Conservation (phyloP, 2,329 filamentous ascomycete genomes). For the Cercospora sp. region DNA sequence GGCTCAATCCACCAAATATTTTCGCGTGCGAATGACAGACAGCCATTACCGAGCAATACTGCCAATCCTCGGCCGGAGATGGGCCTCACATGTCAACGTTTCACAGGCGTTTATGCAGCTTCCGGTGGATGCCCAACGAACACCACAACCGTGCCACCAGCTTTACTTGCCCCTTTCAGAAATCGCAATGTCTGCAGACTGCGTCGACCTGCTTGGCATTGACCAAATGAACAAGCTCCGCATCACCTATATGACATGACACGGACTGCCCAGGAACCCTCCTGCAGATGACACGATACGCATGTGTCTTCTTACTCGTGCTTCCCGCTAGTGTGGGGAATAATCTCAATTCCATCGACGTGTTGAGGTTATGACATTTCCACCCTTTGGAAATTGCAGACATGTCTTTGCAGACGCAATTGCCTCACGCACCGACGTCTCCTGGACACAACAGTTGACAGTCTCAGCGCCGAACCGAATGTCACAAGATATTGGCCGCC, state of each 20-base stretch:
- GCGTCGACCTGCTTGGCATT: background rate
- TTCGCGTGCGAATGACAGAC: background rate
- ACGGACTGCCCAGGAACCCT: background rate
- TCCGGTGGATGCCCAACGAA: background rate
- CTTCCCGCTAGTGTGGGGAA: background rate
- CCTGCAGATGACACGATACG: background rate
- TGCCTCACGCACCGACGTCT: background rate
- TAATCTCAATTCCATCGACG: background rate
- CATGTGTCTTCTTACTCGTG: background rate
- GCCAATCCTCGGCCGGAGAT: background rate
- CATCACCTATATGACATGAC: background rate
- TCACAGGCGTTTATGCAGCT: background rate
- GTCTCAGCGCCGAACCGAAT: background rate
- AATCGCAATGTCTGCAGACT: background rate
- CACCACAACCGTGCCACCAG: background rate
- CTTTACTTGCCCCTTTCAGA: background rate
- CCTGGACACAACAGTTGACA: background rate
- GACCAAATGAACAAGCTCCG: background rate
- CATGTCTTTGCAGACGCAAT: background rate
- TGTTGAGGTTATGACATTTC: background rate
- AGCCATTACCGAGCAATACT: background rate
- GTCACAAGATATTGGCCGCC: background rate
- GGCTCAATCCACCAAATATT: background rate
- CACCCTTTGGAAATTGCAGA: background rate
- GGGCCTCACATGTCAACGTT: background rate